These are phyloP conservation scores for Lachancea nothofagi DNA, from an alignment of 805 yeast genomes.

Conservation along the genomic window DNA sequence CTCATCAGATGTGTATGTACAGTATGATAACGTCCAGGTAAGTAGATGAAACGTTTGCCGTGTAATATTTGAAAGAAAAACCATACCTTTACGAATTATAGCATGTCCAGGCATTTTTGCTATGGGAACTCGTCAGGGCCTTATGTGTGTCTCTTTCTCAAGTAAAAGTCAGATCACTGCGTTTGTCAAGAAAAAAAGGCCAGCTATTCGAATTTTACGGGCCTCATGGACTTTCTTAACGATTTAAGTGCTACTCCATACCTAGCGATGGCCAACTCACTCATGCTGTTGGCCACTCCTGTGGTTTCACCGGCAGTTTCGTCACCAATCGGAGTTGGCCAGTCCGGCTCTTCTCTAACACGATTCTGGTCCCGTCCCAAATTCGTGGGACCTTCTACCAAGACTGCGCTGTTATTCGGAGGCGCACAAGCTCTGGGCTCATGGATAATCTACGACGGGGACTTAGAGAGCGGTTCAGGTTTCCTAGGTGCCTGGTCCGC, in stretches of 20 bases:
- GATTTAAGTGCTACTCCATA: constrained; percentile 14
- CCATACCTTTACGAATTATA: not conserved
- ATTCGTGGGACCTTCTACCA: constrained; percentile 32
- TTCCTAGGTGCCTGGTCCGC: constrained; percentile 77
- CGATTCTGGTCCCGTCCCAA: constrained; percentile 18
- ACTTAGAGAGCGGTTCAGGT: constrained; percentile 73
- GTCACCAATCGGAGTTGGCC: constrained; percentile 1
- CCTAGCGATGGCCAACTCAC: constrained; percentile 41
- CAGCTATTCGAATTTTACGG: not conserved
- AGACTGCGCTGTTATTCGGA: constrained; percentile 50
- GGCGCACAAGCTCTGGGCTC: constrained; percentile 60
- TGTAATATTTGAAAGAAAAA: not conserved
- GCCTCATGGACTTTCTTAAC: not conserved
- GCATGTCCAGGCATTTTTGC: no score
- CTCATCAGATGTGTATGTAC: not conserved
- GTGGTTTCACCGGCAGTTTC: constrained; percentile 30
- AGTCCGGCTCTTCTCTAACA: constrained; percentile 8
- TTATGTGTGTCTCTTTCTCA: no score
- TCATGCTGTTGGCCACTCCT: constrained; percentile 37
- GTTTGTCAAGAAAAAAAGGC: not conserved
- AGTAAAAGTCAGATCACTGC: no score
- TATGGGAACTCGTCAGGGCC: no score
- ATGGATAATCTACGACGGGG: constrained; percentile 72
- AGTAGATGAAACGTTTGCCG: not conserved
- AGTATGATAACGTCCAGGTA: not conserved